These are phyloP conservation scores for Candida freyschussii DNA, from an alignment of 1,139 yeast species.

Conservation along the genomic window DNA sequence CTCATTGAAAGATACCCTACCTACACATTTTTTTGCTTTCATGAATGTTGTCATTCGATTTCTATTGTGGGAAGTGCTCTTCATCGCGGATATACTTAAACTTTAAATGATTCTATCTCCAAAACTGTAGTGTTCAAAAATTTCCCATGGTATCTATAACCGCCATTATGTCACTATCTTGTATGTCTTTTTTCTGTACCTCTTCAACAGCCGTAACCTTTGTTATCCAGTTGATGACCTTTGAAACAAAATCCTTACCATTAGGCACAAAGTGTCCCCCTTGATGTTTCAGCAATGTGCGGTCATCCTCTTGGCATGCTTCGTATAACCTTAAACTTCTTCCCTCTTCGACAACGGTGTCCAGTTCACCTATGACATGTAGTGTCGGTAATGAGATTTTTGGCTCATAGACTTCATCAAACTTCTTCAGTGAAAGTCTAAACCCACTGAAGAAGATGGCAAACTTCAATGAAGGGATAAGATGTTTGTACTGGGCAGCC, in stretches of 20 bases:
- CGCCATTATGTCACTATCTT: slow-evolving; percentile 29
- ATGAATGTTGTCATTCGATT: too few species aligned
- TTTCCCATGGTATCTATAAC: slow-evolving; percentile 39
- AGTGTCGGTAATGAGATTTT: slow-evolving; percentile 51
- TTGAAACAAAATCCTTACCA: slow-evolving; percentile 52
- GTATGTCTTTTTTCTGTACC: slow-evolving; percentile 8
- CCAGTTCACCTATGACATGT: slow-evolving; percentile 83
- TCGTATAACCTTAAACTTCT: slow-evolving; percentile 58
- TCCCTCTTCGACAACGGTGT: slow-evolving; percentile 80
- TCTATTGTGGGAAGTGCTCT: too few species aligned
- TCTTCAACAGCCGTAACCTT: slow-evolving; percentile 5
- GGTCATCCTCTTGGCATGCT: slow-evolving; percentile 40
- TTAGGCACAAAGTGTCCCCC: slow-evolving; percentile 90
- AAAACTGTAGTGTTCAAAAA: slow-evolving; percentile 11
- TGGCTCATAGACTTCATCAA: slow-evolving; percentile 44
- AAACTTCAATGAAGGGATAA: slow-evolving; percentile 50
- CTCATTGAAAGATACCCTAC: neutral
- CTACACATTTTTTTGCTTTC: slow-evolving; percentile 1
- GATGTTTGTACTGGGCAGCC: slow-evolving; percentile 37
- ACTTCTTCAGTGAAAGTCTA: slow-evolving; percentile 49
- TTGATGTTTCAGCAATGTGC: slow-evolving; percentile 59
- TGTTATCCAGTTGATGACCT: slow-evolving; percentile 55
- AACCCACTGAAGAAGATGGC: slow-evolving; percentile 78
- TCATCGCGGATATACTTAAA: too few species aligned
- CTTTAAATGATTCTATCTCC: too few species aligned